Evolutionary conservation across 305 asterid genomes (phyloP), one percentile per base, ranked within the genome.

Genomic region (Plantago rigida): DNA sequence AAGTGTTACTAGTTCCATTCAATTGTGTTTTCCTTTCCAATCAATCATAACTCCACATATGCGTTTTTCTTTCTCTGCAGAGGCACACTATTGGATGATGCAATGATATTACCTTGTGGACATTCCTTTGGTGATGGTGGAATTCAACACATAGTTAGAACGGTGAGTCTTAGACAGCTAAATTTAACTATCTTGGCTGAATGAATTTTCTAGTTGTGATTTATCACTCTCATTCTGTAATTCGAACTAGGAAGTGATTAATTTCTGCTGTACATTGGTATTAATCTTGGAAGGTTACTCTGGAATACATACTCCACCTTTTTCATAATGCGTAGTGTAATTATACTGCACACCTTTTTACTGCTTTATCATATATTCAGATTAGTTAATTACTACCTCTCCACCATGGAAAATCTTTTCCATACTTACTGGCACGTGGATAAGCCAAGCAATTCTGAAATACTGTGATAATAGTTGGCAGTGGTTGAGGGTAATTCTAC

Each of bases 71-170:
- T 68, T 57, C 41, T 34, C 3, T 71, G 51, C 93, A 92, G 99
- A 34, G 96, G 97, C 50, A 73, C 74, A 39, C 96, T 89, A 71
- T 86, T 92, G 99, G 99, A 86, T 49, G 97, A 89, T 56, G 99
- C 95, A 10, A 79, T 92, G 94, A 92, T 92, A 80, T 77, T 89
- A 69, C 91, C 95, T 47, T 89, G 99, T 77, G 99, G 99, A 63
- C 99, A 92, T 77, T 92, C 99, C 71, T 92, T 84, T 74, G 85
- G 99, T 71, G 71, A 77, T 36, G 80, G 78, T 66, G 99, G 99
- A 61, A 77, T 86, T 45, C 85, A 83, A n/a, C 85, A 80, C 47
- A 71, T 84, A 64, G 50, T 84, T 71, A 77, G 82, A 69, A 75
- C 70, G 94, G 99, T 92, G 71, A 74, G 80, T 59, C 44, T 57